A percentile compares a stretch with the other conserved stretches of the same genome.
Conservation (phyloP, 495 filamentous ascomycete species). For the Ramalina intermedia region DNA sequence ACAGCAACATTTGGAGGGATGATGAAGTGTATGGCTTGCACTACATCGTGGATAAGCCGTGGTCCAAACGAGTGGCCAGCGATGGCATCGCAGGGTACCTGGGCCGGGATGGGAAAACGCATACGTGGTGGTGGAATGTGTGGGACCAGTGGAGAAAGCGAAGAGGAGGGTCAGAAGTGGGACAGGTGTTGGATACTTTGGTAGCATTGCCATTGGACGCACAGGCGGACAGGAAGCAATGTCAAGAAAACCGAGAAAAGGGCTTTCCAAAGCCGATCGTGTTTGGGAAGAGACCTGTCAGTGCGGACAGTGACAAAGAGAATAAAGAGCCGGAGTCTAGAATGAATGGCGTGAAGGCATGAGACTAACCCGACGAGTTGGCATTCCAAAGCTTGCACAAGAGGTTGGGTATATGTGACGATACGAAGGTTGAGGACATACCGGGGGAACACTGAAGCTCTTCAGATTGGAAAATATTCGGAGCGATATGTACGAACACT, state of each 20-base stretch:
- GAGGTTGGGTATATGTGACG: too few species aligned
- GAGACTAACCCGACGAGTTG: too few species aligned
- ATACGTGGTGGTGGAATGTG: slow-evolving; percentile 39
- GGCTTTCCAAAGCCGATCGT: slow-evolving; percentile 10
- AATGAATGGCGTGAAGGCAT: too few species aligned
- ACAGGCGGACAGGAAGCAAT: slow-evolving; percentile 9
- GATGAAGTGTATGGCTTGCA: slow-evolving; percentile 33
- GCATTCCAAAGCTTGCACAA: too few species aligned
- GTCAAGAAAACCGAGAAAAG: slow-evolving; percentile 6
- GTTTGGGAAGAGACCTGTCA: neutral
- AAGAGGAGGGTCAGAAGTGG: slow-evolving; percentile 46
- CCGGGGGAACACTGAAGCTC: too few species aligned
- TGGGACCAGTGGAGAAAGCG: slow-evolving; percentile 44
- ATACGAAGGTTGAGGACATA: too few species aligned
- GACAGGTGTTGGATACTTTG: slow-evolving; percentile 35
- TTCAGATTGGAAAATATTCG: too few species aligned
- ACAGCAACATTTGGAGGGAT: slow-evolving; percentile 38
- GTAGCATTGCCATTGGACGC: slow-evolving; percentile 20
- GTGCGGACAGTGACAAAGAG: too few species aligned
- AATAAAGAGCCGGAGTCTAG: too few species aligned
- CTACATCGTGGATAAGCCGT: slow-evolving; percentile 46
- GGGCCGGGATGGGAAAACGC: slow-evolving; percentile 29
- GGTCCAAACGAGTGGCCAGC: slow-evolving; percentile 26
- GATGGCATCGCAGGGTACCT: slow-evolving; percentile 30
- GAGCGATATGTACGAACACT: too few species aligned